Evolutionary conservation across 2,329 filamentous ascomycete species (phyloP).

Genomic region (Aspergillus sp.): DNA sequence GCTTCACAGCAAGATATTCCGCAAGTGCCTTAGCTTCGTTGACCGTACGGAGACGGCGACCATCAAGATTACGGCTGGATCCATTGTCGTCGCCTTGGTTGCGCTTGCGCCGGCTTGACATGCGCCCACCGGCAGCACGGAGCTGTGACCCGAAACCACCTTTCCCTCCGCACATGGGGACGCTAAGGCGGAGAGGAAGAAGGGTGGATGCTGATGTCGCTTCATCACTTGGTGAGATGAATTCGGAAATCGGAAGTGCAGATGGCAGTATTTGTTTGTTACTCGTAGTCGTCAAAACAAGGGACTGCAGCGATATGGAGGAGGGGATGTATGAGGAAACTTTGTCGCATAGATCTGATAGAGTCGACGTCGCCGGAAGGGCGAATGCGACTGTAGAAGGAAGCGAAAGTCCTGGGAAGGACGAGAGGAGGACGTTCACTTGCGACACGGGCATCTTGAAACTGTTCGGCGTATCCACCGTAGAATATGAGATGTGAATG

Average conservation of each 20-base stretch:
- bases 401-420: constrained; percentile 79
- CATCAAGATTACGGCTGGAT: constrained; percentile 91
- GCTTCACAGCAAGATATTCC: constrained; percentile 92
- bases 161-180: constrained; percentile 87
- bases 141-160: constrained; percentile 97
- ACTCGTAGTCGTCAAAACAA: constrained; percentile 80
- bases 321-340: constrained; percentile 62
- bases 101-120: constrained; percentile 93
- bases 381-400: constrained; percentile 83
- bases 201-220: constrained; percentile 63
- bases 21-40: constrained; percentile 94
- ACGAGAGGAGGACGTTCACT: constrained; percentile 83
- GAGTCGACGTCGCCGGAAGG: constrained; percentile 65
- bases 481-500: not conserved
- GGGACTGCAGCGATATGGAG: constrained; percentile 59
- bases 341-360: constrained; percentile 68
- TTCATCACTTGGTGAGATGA: constrained; percentile 51
- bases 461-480: not conserved
- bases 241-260: constrained; percentile 64
- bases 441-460: constrained; percentile 59
- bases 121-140: constrained; percentile 93
- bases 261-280: constrained; percentile 69
- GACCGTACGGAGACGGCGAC: constrained; percentile 84
- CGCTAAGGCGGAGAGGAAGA: constrained; percentile 78
- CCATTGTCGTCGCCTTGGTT: constrained; percentile 81